These are phyloP conservation scores for Chiua virens DNA, from an alignment of 768 basidiomycete species.

Conservation along the genomic window DNA sequence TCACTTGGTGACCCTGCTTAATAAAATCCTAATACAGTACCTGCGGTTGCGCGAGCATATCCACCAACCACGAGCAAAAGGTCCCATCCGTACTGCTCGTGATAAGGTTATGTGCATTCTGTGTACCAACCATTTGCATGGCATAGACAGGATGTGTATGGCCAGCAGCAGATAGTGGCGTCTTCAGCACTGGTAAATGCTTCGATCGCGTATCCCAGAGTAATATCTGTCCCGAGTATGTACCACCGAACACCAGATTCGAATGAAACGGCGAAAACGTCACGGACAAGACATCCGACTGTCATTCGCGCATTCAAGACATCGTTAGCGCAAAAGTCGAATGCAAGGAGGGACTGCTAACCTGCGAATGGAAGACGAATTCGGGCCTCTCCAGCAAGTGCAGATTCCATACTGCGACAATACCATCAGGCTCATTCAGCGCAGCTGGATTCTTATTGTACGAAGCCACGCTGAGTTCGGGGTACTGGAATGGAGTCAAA, in stretches of 20 bases:
- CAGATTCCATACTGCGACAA: conserved; percentile 97
- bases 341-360: conserved; percentile 36
- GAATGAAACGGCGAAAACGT: conserved; percentile 98
- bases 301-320: conserved; percentile 4
- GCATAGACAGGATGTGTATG: conserved; percentile 99
- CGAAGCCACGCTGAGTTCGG: conserved; percentile 91
- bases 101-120: conserved; percentile 97
- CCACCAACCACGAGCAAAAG: conserved; percentile 96
- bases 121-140: conserved; percentile 97
- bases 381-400: conserved; percentile 95
- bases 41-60: conserved; percentile 98
- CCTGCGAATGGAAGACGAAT: conserved; percentile 98
- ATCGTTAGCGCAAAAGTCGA: conserved; percentile 2
- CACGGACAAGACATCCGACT: conserved; percentile 98
- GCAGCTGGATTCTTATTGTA: conserved; percentile 98
- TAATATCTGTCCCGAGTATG: conserved; percentile 98
- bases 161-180: conserved; percentile 91
- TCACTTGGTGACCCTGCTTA: not conserved
- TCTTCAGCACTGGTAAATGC: conserved; percentile 94
- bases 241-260: conserved; percentile 95
- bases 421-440: conserved; percentile 93
- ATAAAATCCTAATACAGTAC: conserved; percentile 37
- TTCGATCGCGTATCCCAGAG: conserved; percentile 98
- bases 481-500: conserved; percentile 58
- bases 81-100: conserved; percentile 96